phyloP scores from a whole-genome alignment of 2,329 filamentous ascomycete genomes.

The Phyllosticta ampelicida region DNA sequence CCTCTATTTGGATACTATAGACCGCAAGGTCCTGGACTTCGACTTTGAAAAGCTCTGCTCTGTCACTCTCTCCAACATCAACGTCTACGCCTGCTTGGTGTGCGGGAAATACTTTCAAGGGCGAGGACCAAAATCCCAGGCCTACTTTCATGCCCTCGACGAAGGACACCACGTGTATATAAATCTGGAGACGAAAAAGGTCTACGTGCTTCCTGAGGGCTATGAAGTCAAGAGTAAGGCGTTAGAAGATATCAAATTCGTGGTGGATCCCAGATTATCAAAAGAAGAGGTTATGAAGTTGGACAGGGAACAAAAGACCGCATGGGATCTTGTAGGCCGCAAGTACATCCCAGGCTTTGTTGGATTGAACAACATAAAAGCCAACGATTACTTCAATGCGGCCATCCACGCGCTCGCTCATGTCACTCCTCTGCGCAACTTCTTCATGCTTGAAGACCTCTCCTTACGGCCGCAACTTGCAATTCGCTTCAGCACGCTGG shows the following conservation, averaged over 20 bases:
- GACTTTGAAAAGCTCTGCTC: slow-evolving; percentile 99
- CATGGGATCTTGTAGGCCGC: slow-evolving; percentile 71
- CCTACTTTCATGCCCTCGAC: slow-evolving; percentile 94
- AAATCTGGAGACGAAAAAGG: slow-evolving; percentile 88
- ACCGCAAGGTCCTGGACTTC: slow-evolving; percentile 86
- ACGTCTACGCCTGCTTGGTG: slow-evolving; percentile 93
- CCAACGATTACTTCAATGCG: slow-evolving; percentile 97
- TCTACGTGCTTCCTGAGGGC: slow-evolving; percentile 87
- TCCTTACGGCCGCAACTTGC: slow-evolving; percentile 66
- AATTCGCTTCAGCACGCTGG: slow-evolving; percentile 75
- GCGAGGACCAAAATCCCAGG: slow-evolving; percentile 83
- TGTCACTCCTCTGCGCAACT: slow-evolving; percentile 81
- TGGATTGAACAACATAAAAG: slow-evolving; percentile 99
- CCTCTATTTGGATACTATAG: slow-evolving; percentile 94
- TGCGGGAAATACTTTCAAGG: slow-evolving; percentile 98
- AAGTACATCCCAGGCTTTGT: slow-evolving; percentile 91
- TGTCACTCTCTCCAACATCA: slow-evolving; percentile 91
- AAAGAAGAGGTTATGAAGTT: slow-evolving; percentile 69
- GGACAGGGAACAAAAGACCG: slow-evolving; percentile 53
- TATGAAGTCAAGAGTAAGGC: slow-evolving; percentile 95
- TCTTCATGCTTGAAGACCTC: slow-evolving; percentile 78
- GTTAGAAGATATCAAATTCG: slow-evolving; percentile 95
- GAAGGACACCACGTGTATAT: slow-evolving; percentile 95
- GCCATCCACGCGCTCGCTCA: slow-evolving; percentile 86
- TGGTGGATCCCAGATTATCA: slow-evolving; percentile 80